A percentile compares a stretch with the other conserved stretches of the same genome.
Evolutionary conservation across 371 early-diverging fungal genomes (phyloP).

Genomic region (Haplosporangium sp.): DNA sequence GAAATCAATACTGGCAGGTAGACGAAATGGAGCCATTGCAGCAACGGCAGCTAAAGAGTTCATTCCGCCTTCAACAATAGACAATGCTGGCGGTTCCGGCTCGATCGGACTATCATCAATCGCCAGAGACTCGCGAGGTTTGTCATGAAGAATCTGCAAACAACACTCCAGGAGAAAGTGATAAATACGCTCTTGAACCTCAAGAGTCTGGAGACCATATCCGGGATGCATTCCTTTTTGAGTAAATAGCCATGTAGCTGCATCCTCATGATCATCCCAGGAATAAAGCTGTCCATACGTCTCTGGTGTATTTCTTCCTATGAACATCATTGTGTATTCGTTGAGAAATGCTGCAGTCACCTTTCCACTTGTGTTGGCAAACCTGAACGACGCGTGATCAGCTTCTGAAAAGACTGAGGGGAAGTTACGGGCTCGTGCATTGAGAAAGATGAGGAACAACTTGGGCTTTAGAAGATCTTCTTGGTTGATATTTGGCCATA

Average conservation of each 20-base stretch:
- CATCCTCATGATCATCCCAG: constrained; percentile 34
- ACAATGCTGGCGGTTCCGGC: constrained; percentile 31
- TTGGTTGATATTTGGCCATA: constrained; percentile 43
- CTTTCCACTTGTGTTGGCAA: constrained; percentile 26
- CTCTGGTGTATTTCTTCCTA: constrained; percentile 31
- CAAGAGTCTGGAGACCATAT: constrained; percentile 30
- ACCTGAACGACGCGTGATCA: constrained; percentile 29
- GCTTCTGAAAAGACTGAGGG: constrained; percentile 39
- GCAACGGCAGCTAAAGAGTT: constrained; percentile 22
- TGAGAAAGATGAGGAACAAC: constrained; percentile 41
- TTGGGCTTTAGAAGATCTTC: constrained; percentile 47
- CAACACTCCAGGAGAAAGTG: constrained; percentile 36
- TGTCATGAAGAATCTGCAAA: constrained; percentile 32
- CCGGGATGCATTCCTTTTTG: constrained; percentile 22
- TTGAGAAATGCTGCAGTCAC: constrained; percentile 28
- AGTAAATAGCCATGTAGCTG: constrained; percentile 22
- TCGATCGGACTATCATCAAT: constrained; percentile 24
- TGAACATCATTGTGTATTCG: constrained; percentile 43
- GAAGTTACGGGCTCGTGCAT: constrained; percentile 33
- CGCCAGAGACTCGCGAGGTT: constrained; percentile 22
- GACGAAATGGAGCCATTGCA: constrained; percentile 22
- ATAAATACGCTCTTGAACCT: constrained; percentile 37
- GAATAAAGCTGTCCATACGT: constrained; percentile 30
- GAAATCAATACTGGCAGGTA: constrained; percentile 34
- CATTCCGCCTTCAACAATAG: constrained; percentile 23